A percentile compares a stretch with the other conserved stretches of the same genome.
Evolutionary conservation across 345 rosid genomes (phyloP).

Genomic region (Eucalyptus cloeziana): DNA sequence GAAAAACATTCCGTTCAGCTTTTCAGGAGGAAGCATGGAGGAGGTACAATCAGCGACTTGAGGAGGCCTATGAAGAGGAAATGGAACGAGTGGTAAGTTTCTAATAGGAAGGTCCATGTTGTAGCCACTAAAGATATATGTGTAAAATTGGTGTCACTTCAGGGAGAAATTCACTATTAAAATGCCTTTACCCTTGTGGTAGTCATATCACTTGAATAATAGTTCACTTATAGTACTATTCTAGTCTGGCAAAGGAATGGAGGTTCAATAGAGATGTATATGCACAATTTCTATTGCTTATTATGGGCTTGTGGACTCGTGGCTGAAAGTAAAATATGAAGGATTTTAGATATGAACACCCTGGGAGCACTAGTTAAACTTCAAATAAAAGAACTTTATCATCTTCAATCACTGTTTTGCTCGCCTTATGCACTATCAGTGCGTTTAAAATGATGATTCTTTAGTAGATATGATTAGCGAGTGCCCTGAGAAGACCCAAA

Average conservation of each 20-base stretch:
- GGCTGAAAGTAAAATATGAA: not conserved
- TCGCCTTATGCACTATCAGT: not conserved
- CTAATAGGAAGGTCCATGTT: not conserved
- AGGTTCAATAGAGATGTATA: not conserved
- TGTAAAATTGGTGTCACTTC: too few species aligned
- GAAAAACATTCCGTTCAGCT: constrained; percentile 53
- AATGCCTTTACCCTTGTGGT: not conserved
- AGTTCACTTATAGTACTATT: not conserved
- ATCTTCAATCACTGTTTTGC: not conserved
- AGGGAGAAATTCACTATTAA: not conserved
- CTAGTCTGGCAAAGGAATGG: not conserved
- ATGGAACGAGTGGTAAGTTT: constrained; percentile 84
- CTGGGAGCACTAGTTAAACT: not conserved
- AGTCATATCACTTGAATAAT: not conserved
- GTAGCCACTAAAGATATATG: not conserved
- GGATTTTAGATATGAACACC: not conserved
- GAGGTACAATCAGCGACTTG: constrained; percentile 72
- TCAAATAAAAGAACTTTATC: not conserved
- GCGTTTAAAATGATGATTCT: not conserved
- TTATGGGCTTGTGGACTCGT: not conserved
- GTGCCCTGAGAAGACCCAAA: not conserved
- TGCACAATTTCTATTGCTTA: not conserved
- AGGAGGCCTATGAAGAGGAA: constrained; percentile 90
- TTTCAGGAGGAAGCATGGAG: constrained; percentile 86
- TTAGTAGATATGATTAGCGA: not conserved